Evolutionary conservation across 2,329 filamentous ascomycete genomes (phyloP), one percentile per base, ranked within the genome.

Genomic region (Pseudogymnoascus sp.): DNA sequence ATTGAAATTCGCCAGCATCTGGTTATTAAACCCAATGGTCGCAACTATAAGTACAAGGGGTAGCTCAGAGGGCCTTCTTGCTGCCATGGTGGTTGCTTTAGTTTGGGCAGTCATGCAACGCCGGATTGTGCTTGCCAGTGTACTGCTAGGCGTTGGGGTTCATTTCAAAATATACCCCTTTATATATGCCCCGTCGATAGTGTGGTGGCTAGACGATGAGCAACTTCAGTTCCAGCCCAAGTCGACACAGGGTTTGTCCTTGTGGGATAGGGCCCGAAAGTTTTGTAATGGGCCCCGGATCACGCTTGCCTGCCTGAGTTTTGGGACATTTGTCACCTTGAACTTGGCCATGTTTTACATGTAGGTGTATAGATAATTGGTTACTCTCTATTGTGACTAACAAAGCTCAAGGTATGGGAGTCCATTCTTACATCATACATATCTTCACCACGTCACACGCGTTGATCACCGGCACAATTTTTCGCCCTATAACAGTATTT

Each of bases 91-190:
- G 5, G 85, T 91, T 65, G 89, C 85, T 0, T 74, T 97, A 36
- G 76, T 99, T 9, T 97, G 91, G 90, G 90, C 92, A 0, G 88
- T 90, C 1, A 77, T 92, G 66, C 79, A 82, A 60, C 80, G 80
- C 59, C 79, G 79, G n/a, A 77, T 89, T 15, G 70, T 75, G 1
- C 72, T 95, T 7, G 89, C 92, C 0, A 93, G 90, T 0, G 66
- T 86, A 2, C 74, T 97, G 31, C 79, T 99, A 2, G 94, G 94
- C 0, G 76, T 96, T 29, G 85, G 85, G 1, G 92, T 97, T 27
- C 94, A 99, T 76, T 95, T 99, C 77, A 99, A 99, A 80, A 97
- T 99, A 65, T 99, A 99, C 71, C 94, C 94, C 0, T 96, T 97
- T 74, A 91, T 99, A 64, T 99, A 99, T 74, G 93, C 90, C 1